These are phyloP conservation scores for Yamadazyma epiphylla DNA, from an alignment of 1,139 yeast species.

Conservation along the genomic window DNA sequence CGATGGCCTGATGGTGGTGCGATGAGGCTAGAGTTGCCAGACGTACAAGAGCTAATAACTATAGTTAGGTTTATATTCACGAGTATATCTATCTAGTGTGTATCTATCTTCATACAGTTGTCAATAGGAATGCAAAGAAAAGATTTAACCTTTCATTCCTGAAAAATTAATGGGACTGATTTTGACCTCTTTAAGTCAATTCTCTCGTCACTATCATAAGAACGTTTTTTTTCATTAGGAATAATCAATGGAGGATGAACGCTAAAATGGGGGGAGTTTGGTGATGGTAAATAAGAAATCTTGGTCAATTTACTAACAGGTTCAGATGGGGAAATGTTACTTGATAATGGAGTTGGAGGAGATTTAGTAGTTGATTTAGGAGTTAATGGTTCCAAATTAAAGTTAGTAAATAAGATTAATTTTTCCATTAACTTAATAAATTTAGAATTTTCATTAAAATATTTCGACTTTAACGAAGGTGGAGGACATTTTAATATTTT, in stretches of 20 bases:
- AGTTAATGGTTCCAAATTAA: constrained; percentile 21
- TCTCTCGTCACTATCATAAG: constrained; percentile 5
- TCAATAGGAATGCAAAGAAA: no score
- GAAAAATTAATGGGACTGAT: constrained; percentile 14
- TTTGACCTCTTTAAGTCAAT: constrained; percentile 20
- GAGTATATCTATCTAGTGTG: no score
- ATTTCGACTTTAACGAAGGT: constrained; percentile 39
- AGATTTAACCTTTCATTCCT: no score
- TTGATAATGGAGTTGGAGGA: constrained; percentile 19
- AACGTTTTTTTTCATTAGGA: constrained; percentile 11
- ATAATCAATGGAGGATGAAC: constrained; percentile 16
- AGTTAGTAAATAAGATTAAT: constrained; percentile 30
- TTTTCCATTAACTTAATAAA: constrained; percentile 35
- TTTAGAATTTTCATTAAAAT: constrained; percentile 35
- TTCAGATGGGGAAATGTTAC: constrained; percentile 13
- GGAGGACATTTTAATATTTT: constrained; percentile 46
- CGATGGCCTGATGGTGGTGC: no score
- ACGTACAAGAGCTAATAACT: no score
- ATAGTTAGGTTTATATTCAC: no score
- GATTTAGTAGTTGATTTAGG: constrained; percentile 13
- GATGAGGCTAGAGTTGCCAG: no score
- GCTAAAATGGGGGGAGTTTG: constrained; percentile 12
- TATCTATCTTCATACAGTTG: no score
- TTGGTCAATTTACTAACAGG: constrained; percentile 1
- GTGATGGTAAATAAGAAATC: constrained; percentile 13